Base-by-base conservation (phyloP, 768 basidiomycete genomes). In the Rhizopogon vulgaris region DNA sequence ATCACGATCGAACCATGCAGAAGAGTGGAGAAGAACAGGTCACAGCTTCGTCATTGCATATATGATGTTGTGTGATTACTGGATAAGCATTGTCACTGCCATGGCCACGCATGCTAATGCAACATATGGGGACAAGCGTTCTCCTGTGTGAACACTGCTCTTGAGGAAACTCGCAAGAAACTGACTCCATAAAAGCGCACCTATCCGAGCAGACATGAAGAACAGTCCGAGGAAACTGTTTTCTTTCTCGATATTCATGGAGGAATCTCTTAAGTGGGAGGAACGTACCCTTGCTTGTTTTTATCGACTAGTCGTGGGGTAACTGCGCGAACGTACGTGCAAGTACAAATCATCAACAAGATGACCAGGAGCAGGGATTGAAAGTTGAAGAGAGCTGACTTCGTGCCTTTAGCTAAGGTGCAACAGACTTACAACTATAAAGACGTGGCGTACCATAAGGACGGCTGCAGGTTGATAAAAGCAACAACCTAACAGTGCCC, bases 311-410 rank as follows among this genome's bases (percentile, higher is more conserved):
- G 74, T 24, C 90, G 79, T 10, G 96, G 96, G 3, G 90, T 85
- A 14, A 94, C 85, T 0, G 90, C 85, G 41, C 96, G 84, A 14
- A 94, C 79, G 69, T 98, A 99, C 3, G 95, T 94, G 74, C 91
- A 97, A 52, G 96, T 98, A 74, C 96, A 99, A 53, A 97, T 93
- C 67, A 90, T 76, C 45, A 99, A 78, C 8, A 98, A 80, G 57
- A 97, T 85, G 66, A 95, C 93, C 63, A 95, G 84, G n/a, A 99
- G 79, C 18, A 99, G 79, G 0, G 94, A 93, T 69, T 95, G 87
- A 66, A 99, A 99, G 73, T 97, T 95, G 84, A 98, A 97, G 22
- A 99, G 79, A 2, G 96, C 96, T 27, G 95, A 94, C 86, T 88
- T 64, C 18, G 32, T 0, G 22, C 18, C 18, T 24, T 46, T 22